These are phyloP conservation scores for Trichoderma sp. DNA, from an alignment of 2,329 filamentous ascomycete species.

Conservation along the genomic window DNA sequence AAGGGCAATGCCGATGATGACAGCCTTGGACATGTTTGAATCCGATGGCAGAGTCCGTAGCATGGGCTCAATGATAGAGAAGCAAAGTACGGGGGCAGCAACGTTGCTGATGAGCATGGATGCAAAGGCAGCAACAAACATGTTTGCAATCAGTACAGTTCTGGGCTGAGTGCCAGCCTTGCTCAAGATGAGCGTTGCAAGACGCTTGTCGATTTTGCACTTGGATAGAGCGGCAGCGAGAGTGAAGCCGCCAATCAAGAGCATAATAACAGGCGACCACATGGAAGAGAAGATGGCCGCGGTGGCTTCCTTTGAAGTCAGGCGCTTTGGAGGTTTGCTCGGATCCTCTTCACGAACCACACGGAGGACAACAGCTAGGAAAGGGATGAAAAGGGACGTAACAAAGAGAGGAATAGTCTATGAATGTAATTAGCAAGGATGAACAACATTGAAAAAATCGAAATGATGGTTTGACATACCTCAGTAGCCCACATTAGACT, in stretches of 20 bases:
- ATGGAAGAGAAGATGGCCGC: slow-evolving; percentile 87
- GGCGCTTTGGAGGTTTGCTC: slow-evolving; percentile 58
- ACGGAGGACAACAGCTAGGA: slow-evolving; percentile 81
- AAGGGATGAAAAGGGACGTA: slow-evolving; percentile 89
- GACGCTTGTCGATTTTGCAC: slow-evolving; percentile 95
- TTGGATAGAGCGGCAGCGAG: slow-evolving; percentile 94
- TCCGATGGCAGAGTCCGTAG: slow-evolving; percentile 87
- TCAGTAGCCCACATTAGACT: slow-evolving; percentile 96
- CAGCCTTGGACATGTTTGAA: slow-evolving; percentile 89
- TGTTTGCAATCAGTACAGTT: slow-evolving; percentile 91
- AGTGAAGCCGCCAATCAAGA: slow-evolving; percentile 92
- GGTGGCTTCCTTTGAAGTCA: slow-evolving; percentile 78
- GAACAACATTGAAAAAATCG: not conserved
- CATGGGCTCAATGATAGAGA: slow-evolving; percentile 97
- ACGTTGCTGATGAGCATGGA: slow-evolving; percentile 99
- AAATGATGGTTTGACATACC: slow-evolving; percentile 47
- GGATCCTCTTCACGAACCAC: slow-evolving; percentile 75
- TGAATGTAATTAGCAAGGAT: not conserved
- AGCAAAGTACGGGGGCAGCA: slow-evolving; percentile 92
- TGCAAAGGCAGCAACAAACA: slow-evolving; percentile 96
- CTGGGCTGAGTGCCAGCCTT: slow-evolving; percentile 90
- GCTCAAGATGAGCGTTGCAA: slow-evolving; percentile 93
- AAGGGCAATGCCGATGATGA: slow-evolving; percentile 92
- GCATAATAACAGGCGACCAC: slow-evolving; percentile 99
- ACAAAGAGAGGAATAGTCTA: slow-evolving; percentile 95